These are phyloP conservation scores for Zymoseptoria pseudotritici DNA, from an alignment of 2,329 filamentous ascomycete genomes.

Conservation along the genomic window DNA sequence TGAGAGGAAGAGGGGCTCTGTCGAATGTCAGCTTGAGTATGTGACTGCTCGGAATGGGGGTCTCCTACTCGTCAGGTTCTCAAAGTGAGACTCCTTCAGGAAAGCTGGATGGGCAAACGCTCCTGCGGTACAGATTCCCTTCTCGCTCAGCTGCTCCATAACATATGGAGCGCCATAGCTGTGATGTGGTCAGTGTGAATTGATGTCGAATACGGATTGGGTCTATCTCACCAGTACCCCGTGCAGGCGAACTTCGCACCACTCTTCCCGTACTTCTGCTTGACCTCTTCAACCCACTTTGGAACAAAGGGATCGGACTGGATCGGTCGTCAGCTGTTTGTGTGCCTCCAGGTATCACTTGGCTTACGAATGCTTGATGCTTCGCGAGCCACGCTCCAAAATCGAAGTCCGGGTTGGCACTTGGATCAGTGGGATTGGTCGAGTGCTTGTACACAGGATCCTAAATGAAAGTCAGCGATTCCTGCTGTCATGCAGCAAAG, in stretches of 20 bases:
- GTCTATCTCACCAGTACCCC: constrained; percentile 9
- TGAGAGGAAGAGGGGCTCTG: constrained; percentile 36
- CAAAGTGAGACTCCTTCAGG: constrained; percentile 42
- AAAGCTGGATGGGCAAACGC: constrained; percentile 48
- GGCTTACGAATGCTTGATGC: constrained; percentile 5
- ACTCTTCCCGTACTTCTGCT: constrained; percentile 10
- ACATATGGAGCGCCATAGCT: constrained; percentile 36
- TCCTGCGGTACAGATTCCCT: constrained; percentile 34
- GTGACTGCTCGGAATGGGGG: neutral
- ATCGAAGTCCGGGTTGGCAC: constrained; percentile 12
- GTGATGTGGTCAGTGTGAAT: constrained; percentile 9
- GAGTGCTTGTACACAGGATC: constrained; percentile 13
- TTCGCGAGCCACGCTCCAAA: constrained; percentile 12
- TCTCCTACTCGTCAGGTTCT: constrained; percentile 27
- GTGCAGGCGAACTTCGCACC: constrained; percentile 14
- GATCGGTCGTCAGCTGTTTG: neutral
- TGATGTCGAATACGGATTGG: neutral
- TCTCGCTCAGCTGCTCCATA: constrained; percentile 29
- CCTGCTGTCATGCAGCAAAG: neutral
- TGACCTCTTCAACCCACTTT: constrained; percentile 12
- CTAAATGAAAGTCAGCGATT: constrained; percentile 1
- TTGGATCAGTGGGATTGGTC: constrained; percentile 6
- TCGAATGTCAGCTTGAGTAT: neutral
- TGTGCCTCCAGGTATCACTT: neutral
- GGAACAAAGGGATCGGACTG: constrained; percentile 7